A percentile compares a stretch with the other conserved stretches of the same genome.
phyloP scores from a whole-genome alignment of 2,329 filamentous ascomycete species.

The Talaromyces sp. region DNA sequence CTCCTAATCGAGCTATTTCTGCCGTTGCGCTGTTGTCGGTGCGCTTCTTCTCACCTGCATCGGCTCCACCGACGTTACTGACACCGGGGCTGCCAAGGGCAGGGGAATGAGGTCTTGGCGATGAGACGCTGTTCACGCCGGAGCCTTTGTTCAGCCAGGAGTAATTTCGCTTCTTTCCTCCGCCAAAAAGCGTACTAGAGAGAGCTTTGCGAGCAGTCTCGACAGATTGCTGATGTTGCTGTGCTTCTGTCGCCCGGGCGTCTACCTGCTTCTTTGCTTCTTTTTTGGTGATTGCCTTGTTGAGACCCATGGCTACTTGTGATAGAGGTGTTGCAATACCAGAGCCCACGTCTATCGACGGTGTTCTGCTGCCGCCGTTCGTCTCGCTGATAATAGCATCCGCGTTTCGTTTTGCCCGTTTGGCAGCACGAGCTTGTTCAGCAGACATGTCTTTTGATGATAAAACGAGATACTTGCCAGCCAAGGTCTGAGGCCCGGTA shows the following conservation, averaged over 20 bases:
- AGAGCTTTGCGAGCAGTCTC: conserved; percentile 71
- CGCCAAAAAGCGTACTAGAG: conserved; percentile 47
- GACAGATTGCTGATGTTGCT: conserved; percentile 77
- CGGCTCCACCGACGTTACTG: conserved; percentile 28
- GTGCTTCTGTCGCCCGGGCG: conserved; percentile 68
- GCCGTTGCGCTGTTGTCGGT: conserved; percentile 35
- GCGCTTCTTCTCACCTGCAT: conserved; percentile 29
- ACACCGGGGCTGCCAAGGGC: conserved; percentile 18
- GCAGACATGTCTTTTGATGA: conserved; percentile 64
- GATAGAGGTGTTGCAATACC: conserved; percentile 49
- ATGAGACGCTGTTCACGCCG: conserved; percentile 35
- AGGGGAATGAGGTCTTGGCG: conserved; percentile 32
- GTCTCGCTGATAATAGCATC: conserved; percentile 51
- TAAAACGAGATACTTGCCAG: conserved; percentile 56
- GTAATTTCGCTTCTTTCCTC: conserved; percentile 43
- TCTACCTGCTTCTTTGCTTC: conserved; percentile 75
- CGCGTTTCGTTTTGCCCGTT: conserved; percentile 61
- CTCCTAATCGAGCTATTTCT: conserved; percentile 61
- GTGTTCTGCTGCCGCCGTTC: conserved; percentile 47
- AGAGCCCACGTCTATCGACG: conserved; percentile 59
- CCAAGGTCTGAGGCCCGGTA: conserved; percentile 44
- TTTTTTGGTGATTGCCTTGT: conserved; percentile 78
- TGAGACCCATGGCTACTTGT: conserved; percentile 47
- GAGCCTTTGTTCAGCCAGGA: conserved; percentile 44
- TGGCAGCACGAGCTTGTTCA: conserved; percentile 68